phyloP scores from a whole-genome alignment of 192 early-diverging fungal genomes.

The Coemansia sp. region DNA sequence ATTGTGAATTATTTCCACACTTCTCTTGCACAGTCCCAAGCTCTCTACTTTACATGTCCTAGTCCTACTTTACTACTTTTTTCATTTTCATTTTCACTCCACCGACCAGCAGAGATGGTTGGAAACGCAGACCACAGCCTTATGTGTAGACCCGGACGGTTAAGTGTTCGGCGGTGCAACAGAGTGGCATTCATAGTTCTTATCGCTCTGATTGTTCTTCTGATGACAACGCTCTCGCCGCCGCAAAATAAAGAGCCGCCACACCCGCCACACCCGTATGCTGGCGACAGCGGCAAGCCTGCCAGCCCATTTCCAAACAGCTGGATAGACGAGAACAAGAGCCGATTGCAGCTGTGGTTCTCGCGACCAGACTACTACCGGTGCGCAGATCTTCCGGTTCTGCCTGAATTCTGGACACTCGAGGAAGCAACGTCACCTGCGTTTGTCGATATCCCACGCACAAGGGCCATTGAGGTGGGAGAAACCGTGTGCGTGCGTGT shows the following conservation, averaged over 20 bases:
- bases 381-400: conserved; percentile 16
- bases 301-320: neutral
- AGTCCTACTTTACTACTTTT: neutral
- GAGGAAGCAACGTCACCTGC: conserved; percentile 9
- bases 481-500: conserved; percentile 47
- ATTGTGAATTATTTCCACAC: too few species aligned
- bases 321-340: neutral
- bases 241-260: neutral
- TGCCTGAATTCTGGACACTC: conserved; percentile 2
- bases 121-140: neutral
- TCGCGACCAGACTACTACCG: neutral
- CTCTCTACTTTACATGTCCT: neutral
- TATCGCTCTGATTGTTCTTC: neutral
- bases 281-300: neutral
- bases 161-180: neutral
- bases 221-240: neutral
- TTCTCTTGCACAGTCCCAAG: too few species aligned
- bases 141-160: neutral
- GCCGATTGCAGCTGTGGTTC: neutral
- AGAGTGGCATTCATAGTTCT: neutral
- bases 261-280: neutral
- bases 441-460: conserved; percentile 16
- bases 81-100: neutral
- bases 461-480: conserved; percentile 2
- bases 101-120: neutral